Percentiles rank a stretch among this genome's conserved stretches.
Evolutionary conservation across 2,329 filamentous ascomycete genomes (phyloP).

Genomic region (Pyricularia sp.): DNA sequence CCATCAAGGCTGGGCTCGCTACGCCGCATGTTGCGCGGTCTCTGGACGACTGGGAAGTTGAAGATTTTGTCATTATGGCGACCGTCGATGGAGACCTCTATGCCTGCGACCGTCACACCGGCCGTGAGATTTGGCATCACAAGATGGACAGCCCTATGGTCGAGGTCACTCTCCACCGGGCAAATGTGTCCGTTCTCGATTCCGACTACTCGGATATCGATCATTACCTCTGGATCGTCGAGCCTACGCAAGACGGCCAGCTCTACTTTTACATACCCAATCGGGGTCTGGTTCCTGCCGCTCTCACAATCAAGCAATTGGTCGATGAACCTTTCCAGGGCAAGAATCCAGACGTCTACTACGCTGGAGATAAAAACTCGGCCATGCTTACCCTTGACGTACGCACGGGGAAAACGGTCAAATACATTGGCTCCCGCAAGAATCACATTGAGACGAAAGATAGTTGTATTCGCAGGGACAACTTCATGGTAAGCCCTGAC

Average conservation of each 20-base stretch:
- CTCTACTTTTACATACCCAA: slow-evolving; percentile 80
- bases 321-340: slow-evolving; percentile 76
- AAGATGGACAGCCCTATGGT: slow-evolving; percentile 81
- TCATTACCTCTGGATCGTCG: slow-evolving; percentile 90
- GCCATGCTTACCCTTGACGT: slow-evolving; percentile 86
- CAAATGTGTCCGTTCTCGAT: slow-evolving; percentile 53
- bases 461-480: slow-evolving; percentile 65
- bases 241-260: slow-evolving; percentile 78
- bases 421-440: slow-evolving; percentile 2
- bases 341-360: slow-evolving; percentile 69
- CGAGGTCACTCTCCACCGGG: slow-evolving; percentile 73
- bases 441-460: slow-evolving; percentile 24
- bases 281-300: slow-evolving; percentile 52
- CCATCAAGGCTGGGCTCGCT: slow-evolving; percentile 53
- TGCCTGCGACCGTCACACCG: slow-evolving; percentile 80
- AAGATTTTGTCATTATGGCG: slow-evolving; percentile 99
- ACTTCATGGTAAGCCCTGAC: slow-evolving; percentile 46
- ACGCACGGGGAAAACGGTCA: slow-evolving; percentile 54
- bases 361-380: slow-evolving; percentile 86
- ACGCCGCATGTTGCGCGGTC: slow-evolving; percentile 92
- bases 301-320: slow-evolving; percentile 73
- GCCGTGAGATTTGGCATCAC: slow-evolving; percentile 76
- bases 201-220: slow-evolving; percentile 59
- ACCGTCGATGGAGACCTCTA: slow-evolving; percentile 97
- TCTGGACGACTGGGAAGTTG: slow-evolving; percentile 98